phyloP scores from a whole-genome alignment of 1,284 basidiomycete genomes.

The Cerioporus squamosus region DNA sequence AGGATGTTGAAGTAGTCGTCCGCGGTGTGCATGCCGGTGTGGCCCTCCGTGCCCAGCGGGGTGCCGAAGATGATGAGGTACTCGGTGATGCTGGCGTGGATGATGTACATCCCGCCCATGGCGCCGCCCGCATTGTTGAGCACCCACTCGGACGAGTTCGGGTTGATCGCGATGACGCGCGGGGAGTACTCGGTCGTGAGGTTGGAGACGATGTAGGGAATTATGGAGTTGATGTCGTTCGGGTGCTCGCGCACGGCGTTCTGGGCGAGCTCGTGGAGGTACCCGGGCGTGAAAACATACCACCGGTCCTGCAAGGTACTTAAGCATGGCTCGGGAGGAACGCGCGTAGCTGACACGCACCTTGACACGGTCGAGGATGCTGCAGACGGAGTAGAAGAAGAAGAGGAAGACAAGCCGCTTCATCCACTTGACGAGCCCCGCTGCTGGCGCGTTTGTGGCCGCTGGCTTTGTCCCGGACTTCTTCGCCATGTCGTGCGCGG shows the following conservation, averaged over 20 bases:
- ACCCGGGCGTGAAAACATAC: constrained; percentile 77
- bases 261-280: constrained; percentile 71
- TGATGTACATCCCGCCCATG: constrained; percentile 98
- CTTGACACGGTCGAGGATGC: constrained; percentile 47
- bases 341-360: constrained; percentile 29
- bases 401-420: constrained; percentile 41
- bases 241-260: constrained; percentile 38
- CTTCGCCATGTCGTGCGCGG: constrained; percentile 5
- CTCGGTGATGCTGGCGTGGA: constrained; percentile 95
- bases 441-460: background rate
- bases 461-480: background rate
- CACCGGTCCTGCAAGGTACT: constrained; percentile 43
- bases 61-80: constrained; percentile 97
- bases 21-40: constrained; percentile 92
- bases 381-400: constrained; percentile 45
- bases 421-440: constrained; percentile 48
- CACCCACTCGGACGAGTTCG: constrained; percentile 84
- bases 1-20: constrained; percentile 99
- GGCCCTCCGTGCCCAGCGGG: constrained; percentile 95
- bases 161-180: constrained; percentile 61
- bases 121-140: constrained; percentile 99
- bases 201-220: constrained; percentile 79
- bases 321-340: background rate
- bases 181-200: constrained; percentile 71
- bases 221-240: constrained; percentile 64